Evolutionary conservation across 2,329 filamentous ascomycete genomes (phyloP).

Genomic region (Didymosphaeria variabile): DNA sequence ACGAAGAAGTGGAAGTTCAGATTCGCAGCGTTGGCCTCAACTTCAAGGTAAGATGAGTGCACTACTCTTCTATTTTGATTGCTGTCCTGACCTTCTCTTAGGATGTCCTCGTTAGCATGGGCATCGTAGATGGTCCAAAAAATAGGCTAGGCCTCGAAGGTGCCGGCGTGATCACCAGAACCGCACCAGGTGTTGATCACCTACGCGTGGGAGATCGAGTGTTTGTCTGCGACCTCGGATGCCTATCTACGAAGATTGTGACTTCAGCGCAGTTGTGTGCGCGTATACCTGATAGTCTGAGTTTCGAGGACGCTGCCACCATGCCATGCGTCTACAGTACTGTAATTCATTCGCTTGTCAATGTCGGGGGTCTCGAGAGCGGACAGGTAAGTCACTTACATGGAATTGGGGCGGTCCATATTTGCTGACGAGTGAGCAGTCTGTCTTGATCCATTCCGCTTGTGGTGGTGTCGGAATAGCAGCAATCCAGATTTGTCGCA

Average conservation of each 20-base stretch:
- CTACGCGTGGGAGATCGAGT: background rate
- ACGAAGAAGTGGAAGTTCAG: background rate
- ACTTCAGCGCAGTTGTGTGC: background rate
- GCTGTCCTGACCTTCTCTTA: background rate
- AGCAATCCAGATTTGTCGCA: slow-evolving; percentile 34
- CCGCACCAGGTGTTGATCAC: background rate
- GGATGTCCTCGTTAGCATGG: background rate
- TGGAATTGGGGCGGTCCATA: too few species aligned
- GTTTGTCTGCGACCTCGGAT: background rate
- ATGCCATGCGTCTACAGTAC: background rate
- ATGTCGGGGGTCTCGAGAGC: background rate
- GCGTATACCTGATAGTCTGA: background rate
- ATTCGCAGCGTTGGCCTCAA: background rate
- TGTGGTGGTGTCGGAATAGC: slow-evolving; percentile 44
- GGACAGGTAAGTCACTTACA: background rate
- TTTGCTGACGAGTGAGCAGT: background rate
- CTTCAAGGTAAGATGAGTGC: background rate
- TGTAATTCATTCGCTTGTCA: background rate
- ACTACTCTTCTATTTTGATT: too few species aligned
- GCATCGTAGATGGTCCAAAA: background rate
- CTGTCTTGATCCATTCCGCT: slow-evolving; percentile 18
- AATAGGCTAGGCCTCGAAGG: background rate
- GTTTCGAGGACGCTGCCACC: background rate
- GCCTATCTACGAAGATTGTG: background rate
- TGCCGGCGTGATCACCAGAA: background rate